phyloP scores from a whole-genome alignment of 768 basidiomycete species.

The Paxillus involutus region DNA sequence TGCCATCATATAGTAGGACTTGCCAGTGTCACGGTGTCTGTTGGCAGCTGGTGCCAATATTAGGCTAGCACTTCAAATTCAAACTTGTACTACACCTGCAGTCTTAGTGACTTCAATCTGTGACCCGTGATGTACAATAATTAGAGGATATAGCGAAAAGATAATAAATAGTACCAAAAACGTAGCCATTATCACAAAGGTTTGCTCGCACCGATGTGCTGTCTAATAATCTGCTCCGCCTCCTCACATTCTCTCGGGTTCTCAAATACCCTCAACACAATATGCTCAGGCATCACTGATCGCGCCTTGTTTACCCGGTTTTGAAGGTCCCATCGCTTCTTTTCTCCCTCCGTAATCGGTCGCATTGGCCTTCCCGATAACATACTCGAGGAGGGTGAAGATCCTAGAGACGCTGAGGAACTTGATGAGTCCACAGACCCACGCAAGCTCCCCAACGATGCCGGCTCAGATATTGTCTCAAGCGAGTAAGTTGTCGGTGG shows the following conservation, averaged over 20 bases:
- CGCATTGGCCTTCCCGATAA: slow-evolving; percentile 10
- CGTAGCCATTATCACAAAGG: not conserved
- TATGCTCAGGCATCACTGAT: slow-evolving; percentile 52
- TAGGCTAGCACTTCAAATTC: too few species aligned
- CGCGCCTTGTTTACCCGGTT: slow-evolving; percentile 62
- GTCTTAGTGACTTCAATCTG: too few species aligned
- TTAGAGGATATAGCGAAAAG: too few species aligned
- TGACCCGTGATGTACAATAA: too few species aligned
- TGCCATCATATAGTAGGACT: too few species aligned
- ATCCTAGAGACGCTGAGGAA: slow-evolving; percentile 19
- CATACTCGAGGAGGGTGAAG: slow-evolving; percentile 19
- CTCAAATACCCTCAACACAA: slow-evolving; percentile 66
- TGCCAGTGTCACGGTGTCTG: too few species aligned
- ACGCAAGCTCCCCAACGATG: not conserved
- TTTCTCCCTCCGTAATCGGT: slow-evolving; percentile 51
- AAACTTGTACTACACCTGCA: too few species aligned
- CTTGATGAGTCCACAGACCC: slow-evolving; percentile 28
- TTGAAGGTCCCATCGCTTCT: slow-evolving; percentile 59
- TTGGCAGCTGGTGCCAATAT: too few species aligned
- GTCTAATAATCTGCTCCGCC: slow-evolving; percentile 42
- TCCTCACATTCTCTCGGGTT: slow-evolving; percentile 71
- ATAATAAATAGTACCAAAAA: too few species aligned
- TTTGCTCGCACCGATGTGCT: slow-evolving; percentile 2
- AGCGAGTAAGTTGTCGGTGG: slow-evolving; percentile 12
- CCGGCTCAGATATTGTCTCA: slow-evolving; percentile 11